Conservation (phyloP, 2,329 filamentous ascomycete genomes). For the Plenodomus tracheiphilus region DNA sequence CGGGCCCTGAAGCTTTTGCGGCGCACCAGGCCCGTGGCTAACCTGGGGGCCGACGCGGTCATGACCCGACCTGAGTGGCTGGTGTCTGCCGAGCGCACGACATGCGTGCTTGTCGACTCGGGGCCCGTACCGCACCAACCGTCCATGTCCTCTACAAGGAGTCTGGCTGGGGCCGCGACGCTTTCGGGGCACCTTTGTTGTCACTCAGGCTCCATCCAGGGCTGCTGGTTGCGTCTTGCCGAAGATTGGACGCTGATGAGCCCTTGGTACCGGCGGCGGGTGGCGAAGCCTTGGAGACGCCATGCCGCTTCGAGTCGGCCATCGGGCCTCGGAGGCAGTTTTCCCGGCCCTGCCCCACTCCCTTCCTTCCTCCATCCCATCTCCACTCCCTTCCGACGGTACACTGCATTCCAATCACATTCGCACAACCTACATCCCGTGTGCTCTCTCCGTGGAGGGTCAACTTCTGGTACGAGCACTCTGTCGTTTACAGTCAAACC, state of each 20-base stretch:
- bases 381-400: background rate
- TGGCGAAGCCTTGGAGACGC: background rate
- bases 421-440: background rate
- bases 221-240: background rate
- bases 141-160: no score
- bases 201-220: background rate
- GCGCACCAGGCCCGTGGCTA: conserved; percentile 8
- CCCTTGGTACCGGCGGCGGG: no score
- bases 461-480: no score
- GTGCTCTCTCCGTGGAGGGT: no score
- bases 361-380: no score
- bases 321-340: background rate
- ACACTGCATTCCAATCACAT: background rate
- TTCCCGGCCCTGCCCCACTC: background rate
- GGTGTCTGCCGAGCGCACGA: conserved; percentile 3
- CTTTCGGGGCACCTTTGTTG: no score
- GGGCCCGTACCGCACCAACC: no score
- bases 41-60: conserved; percentile 16
- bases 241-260: no score
- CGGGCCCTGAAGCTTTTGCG: conserved; percentile 19
- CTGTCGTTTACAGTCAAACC: background rate
- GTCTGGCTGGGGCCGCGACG: no score
- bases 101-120: no score
- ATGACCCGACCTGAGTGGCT: conserved; percentile 12
- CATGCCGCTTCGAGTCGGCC: background rate